phyloP scores from a whole-genome alignment of 805 yeast genomes.

The Yarrowia sp. region DNA sequence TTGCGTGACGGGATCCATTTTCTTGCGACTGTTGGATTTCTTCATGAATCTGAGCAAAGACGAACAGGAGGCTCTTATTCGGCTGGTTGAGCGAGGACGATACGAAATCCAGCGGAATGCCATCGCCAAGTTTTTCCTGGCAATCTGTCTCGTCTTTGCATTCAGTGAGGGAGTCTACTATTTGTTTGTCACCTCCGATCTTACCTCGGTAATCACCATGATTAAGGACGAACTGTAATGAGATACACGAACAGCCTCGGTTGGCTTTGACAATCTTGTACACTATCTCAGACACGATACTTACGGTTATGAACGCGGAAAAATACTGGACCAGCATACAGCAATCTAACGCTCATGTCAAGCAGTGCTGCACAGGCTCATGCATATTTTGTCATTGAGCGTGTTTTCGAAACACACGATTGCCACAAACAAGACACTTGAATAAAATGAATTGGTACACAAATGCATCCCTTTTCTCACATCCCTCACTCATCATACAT shows the following conservation, averaged over 20 bases:
- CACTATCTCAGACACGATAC: neutral
- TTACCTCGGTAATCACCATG: neutral
- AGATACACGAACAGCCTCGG: too few species aligned
- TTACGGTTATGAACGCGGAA: too few species aligned
- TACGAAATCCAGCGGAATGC: neutral
- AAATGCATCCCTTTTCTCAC: too few species aligned
- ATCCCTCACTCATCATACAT: too few species aligned
- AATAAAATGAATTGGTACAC: too few species aligned
- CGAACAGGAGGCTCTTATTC: conserved; percentile 1
- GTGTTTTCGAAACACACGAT: too few species aligned
- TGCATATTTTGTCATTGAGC: too few species aligned
- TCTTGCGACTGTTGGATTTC: conserved; percentile 1
- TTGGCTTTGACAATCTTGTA: too few species aligned
- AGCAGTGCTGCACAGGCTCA: too few species aligned
- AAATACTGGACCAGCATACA: too few species aligned
- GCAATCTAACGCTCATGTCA: too few species aligned
- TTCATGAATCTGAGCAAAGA: conserved; percentile 17
- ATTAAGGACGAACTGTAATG: neutral
- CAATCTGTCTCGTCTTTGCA: neutral
- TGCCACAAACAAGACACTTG: too few species aligned
- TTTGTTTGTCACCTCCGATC: neutral
- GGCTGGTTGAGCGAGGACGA: neutral
- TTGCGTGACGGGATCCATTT: conserved; percentile 13
- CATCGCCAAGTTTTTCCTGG: neutral
- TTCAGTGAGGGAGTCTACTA: conserved; percentile 4